Percentiles rank a stretch among this genome's conserved stretches.
Conservation (phyloP, 805 yeast species). For the Ogataea paradorogensis region DNA sequence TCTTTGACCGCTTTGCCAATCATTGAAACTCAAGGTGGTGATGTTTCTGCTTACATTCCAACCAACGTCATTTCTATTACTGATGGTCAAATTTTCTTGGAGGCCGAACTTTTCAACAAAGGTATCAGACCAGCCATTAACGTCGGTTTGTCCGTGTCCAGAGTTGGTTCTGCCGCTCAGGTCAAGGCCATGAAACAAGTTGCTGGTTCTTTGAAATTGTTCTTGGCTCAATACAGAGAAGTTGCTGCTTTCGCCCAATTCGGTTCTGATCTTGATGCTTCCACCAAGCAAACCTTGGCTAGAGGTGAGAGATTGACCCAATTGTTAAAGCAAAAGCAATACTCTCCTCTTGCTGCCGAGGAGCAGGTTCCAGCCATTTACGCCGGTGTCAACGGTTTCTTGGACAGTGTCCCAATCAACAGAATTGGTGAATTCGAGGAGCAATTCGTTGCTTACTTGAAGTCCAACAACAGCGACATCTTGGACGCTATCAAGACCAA, state of each 20-base stretch:
- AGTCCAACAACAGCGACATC: constrained; percentile 83
- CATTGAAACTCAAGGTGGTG: constrained; percentile 99
- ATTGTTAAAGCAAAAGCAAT: constrained; percentile 97
- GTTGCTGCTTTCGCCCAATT: constrained; percentile 99
- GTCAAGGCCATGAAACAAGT: constrained; percentile 99
- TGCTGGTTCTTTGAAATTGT: constrained; percentile 99
- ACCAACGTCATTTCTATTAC: constrained; percentile 97
- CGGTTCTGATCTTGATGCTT: constrained; percentile 99
- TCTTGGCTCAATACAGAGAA: constrained; percentile 99
- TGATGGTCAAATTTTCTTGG: constrained; percentile 97
- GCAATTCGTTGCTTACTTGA: constrained; percentile 87
- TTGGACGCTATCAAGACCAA: constrained; percentile 77
- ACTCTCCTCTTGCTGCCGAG: constrained; percentile 95
- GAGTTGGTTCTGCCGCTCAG: constrained; percentile 99
- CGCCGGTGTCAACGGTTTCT: constrained; percentile 99
- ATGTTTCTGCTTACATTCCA: constrained; percentile 96
- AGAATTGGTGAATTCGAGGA: constrained; percentile 90
- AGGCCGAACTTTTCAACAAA: constrained; percentile 99
- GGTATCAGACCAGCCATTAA: constrained; percentile 99
- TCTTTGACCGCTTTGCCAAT: constrained; percentile 94
- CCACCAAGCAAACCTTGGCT: constrained; percentile 96
- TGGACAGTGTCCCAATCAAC: constrained; percentile 80
- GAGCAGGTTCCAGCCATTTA: constrained; percentile 97
- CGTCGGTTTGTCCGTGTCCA: constrained; percentile 99
- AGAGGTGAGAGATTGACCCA: constrained; percentile 99